Conservation (phyloP, 2,329 filamentous ascomycete species). For the Fusarium sacchari region DNA sequence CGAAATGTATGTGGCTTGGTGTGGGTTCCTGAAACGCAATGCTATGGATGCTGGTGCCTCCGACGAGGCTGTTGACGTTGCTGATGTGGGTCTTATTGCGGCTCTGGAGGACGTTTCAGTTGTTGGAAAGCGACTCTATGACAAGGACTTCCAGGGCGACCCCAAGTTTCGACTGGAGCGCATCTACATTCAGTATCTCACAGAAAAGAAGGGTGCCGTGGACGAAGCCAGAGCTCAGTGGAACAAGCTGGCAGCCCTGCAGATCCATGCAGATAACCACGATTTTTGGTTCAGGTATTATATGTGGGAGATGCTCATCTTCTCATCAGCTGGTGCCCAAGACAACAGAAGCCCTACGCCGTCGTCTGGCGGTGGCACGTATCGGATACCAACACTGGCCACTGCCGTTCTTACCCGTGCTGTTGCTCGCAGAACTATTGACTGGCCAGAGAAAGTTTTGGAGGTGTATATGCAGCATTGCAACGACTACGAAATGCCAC, state of each 20-base stretch:
- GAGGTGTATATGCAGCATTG: slow-evolving; percentile 82
- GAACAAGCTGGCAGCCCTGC: slow-evolving; percentile 72
- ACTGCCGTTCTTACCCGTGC: slow-evolving; percentile 82
- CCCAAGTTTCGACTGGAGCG: slow-evolving; percentile 88
- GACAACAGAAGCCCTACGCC: slow-evolving; percentile 65
- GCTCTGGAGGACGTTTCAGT: slow-evolving; percentile 87
- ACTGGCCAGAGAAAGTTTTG: slow-evolving; percentile 81
- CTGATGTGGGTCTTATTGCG: slow-evolving; percentile 86
- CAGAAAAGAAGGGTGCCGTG: slow-evolving; percentile 81
- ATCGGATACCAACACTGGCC: slow-evolving; percentile 75
- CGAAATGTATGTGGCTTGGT: slow-evolving; percentile 94
- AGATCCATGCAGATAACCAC: slow-evolving; percentile 77
- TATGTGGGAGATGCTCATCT: slow-evolving; percentile 84
- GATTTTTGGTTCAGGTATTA: slow-evolving; percentile 97
- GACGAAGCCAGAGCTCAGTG: slow-evolving; percentile 82
- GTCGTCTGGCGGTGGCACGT: slow-evolving; percentile 55
- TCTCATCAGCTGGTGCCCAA: slow-evolving; percentile 52
- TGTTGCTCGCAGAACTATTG: slow-evolving; percentile 68
- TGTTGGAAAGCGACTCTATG: slow-evolving; percentile 79
- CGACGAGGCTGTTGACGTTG: slow-evolving; percentile 87
- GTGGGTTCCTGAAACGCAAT: slow-evolving; percentile 87
- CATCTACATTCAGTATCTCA: slow-evolving; percentile 91
- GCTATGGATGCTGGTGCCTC: slow-evolving; percentile 79
- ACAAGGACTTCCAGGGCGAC: slow-evolving; percentile 82
- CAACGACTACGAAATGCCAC: slow-evolving; percentile 86